A percentile compares a stretch with the other conserved stretches of the same genome.
phyloP scores from a whole-genome alignment of 176 grass and related monocot species.

The Aegilops umbellulata region DNA sequence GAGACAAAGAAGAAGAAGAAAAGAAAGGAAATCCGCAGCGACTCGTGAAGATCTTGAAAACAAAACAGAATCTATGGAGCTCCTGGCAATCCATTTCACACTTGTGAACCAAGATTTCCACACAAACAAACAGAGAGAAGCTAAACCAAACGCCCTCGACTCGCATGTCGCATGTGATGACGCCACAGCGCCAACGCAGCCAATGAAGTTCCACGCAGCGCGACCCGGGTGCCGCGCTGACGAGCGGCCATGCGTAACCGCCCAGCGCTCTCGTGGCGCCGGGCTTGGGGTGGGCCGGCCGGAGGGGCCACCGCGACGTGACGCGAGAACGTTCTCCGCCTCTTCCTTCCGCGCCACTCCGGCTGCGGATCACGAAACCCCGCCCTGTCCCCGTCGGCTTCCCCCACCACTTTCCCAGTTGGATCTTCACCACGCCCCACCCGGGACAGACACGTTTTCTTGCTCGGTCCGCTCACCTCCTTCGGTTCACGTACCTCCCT shows the following conservation, averaged over 20 bases:
- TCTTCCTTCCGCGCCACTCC: neutral
- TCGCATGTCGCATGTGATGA: neutral
- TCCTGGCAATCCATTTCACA: neutral
- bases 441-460: neutral
- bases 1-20: neutral
- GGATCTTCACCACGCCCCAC: neutral
- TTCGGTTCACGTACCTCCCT: neutral
- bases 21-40: neutral
- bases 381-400: neutral
- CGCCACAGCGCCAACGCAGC: neutral
- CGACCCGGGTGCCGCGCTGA: neutral
- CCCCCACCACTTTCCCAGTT: neutral
- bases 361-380: neutral
- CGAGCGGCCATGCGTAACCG: neutral
- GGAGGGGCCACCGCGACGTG: neutral
- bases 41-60: neutral
- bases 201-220: neutral
- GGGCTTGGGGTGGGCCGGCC: neutral
- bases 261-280: neutral
- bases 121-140: neutral
- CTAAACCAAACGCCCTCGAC: too few relatives aligned
- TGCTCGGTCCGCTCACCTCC: neutral
- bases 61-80: neutral
- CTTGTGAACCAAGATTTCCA: neutral
- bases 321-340: conserved; percentile 33